Evolutionary conservation across 108 stramenopile species (phyloP).

Genomic region (Stephanodiscus minutulus): DNA sequence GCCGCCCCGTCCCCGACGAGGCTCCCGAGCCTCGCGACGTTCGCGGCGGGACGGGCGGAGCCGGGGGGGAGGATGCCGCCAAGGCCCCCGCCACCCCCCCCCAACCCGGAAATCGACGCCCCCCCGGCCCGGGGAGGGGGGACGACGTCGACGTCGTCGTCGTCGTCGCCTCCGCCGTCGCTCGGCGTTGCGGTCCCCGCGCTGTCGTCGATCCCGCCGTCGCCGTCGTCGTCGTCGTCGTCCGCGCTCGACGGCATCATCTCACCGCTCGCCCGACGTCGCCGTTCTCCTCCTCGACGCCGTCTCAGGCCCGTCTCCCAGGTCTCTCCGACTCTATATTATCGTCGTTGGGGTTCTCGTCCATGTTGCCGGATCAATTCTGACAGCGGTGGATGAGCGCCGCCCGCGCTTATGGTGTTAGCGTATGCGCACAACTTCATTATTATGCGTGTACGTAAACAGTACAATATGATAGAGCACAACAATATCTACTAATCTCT

Average conservation of each 20-base stretch:
- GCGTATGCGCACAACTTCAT: too few relatives aligned
- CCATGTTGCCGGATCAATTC: too few relatives aligned
- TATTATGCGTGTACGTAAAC: too few relatives aligned
- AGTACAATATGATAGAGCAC: too few relatives aligned
- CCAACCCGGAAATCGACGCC: background rate
- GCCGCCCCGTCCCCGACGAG: background rate
- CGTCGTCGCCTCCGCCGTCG: background rate
- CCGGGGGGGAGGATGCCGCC: background rate
- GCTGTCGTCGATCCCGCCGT: background rate
- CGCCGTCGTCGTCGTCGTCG: background rate
- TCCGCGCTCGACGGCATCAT: background rate
- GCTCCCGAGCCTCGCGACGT: background rate
- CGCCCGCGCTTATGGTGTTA: too few relatives aligned
- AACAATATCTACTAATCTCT: too few relatives aligned
- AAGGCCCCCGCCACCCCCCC: background rate
- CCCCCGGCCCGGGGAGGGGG: background rate
- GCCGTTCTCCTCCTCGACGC: conserved; percentile 25
- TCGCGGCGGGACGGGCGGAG: background rate
- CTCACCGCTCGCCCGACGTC: conserved; percentile 1
- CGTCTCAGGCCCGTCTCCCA: conserved; percentile 28
- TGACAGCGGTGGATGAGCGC: too few relatives aligned
- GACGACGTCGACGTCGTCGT: background rate
- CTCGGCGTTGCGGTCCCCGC: background rate
- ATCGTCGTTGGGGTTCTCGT: background rate
- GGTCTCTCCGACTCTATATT: background rate